Base-by-base conservation (phyloP, 108 stramenopile species). In the Discostella stelligeroides region DNA sequence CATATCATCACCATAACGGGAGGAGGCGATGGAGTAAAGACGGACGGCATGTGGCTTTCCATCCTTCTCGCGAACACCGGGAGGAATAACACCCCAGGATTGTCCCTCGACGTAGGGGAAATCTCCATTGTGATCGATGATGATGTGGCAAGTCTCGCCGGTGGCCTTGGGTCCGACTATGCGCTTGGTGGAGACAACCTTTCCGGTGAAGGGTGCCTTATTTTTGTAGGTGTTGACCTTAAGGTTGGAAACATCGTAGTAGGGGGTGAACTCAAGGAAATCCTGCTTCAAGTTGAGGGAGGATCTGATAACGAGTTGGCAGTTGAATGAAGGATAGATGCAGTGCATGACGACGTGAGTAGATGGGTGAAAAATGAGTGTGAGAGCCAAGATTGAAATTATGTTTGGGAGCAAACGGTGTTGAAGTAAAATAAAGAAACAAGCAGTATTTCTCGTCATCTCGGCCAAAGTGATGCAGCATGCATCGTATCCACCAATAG, bases 91-190 rank as follows among this genome's bases (percentile, higher is more conserved):
- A 59, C 92, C 98, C 90, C 92, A 97, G 23, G 96, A 97, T 86
- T 98, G 98, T 61, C 98, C 98, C 85, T 98, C 98, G 90, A 95
- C 96, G 91, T 95, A 98, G 28, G 98, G 98, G 82, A 97, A 94
- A 75, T 97, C 93, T 56, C 97, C 98, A 50, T 92, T 85, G 89
- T 98, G 98, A 56, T 96, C 95, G 85, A 98, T 97, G 77, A 97
- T 93, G 85, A 98, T 96, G 94, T 98, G 95, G 92, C 98, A 98
- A 27, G 95, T 96, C 79, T 96, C 95, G 47, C 95, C 95, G 63
- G 97, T 97, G 47, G 98, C 98, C 80, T 97, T 84, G 56, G 95
- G 91, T 53, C 98, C 98, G 24, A 98, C 98, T 73, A 98, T 97
- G 54, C 98, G 88, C 92, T 98, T 97, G 71, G 92, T 94, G 73